Evolutionary conservation across 2,329 filamentous ascomycete species (phyloP).

Genomic region (Hypoxylon sp.): DNA sequence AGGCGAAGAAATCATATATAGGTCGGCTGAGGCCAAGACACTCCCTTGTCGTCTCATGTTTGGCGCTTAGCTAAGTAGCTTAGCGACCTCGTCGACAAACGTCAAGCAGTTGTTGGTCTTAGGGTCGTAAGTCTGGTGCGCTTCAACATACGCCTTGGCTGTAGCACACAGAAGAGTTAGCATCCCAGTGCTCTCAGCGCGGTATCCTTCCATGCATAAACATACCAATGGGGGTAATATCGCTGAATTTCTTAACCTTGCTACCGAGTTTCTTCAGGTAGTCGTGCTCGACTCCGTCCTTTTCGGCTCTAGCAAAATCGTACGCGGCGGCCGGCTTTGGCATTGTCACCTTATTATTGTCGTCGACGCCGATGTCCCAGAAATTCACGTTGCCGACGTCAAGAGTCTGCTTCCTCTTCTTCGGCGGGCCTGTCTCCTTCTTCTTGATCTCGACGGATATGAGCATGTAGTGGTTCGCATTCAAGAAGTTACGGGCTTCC

Average conservation of each 20-base stretch:
- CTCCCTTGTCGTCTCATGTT: background rate
- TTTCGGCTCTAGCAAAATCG: background rate
- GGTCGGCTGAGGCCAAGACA: background rate
- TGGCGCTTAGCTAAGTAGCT: background rate
- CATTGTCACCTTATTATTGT: background rate
- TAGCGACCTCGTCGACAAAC: background rate
- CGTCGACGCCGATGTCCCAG: background rate
- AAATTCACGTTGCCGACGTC: background rate
- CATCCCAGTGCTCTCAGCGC: background rate
- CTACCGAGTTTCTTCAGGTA: background rate
- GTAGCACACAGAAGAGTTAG: background rate
- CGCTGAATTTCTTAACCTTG: no score
- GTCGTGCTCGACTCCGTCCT: background rate
- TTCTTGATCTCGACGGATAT: conserved; percentile 11
- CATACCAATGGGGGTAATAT: background rate
- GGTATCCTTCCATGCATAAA: background rate
- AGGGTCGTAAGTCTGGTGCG: background rate
- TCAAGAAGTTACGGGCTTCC: conserved; percentile 9
- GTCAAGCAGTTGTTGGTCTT: background rate
- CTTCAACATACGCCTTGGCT: background rate
- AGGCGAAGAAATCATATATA: background rate
- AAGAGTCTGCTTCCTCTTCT: background rate
- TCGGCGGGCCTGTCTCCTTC: conserved; percentile 4
- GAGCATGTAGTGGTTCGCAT: conserved; percentile 13
- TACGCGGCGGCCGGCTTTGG: background rate